Evolutionary conservation across 83 land plant genomes (phyloP).

Genomic region (Thuja plicata): DNA sequence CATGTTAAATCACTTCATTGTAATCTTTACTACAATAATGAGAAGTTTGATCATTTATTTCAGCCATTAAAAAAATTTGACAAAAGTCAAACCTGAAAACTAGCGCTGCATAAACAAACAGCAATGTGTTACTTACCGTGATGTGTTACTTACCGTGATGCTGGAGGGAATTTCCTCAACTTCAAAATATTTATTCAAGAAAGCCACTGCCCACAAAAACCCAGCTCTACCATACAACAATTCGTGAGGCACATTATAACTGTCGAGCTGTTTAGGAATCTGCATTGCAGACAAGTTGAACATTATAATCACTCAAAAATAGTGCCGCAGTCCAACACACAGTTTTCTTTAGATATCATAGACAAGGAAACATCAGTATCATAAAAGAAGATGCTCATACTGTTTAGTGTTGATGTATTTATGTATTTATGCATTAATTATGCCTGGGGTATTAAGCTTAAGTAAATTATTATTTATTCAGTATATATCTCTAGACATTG

Average conservation of each 20-base stretch:
- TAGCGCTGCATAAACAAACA: neutral
- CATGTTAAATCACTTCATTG: neutral
- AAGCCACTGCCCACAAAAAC: slow-evolving; percentile 70
- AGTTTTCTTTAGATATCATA: slow-evolving; percentile 1
- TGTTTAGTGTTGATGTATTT: too few species aligned
- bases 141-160: slow-evolving; percentile 33
- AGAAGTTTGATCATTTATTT: neutral
- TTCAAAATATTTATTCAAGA: slow-evolving; percentile 69
- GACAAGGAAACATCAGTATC: neutral
- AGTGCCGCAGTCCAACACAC: neutral
- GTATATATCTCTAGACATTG: too few species aligned
- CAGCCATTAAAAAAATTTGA: neutral
- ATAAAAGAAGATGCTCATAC: neutral
- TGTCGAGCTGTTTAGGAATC: slow-evolving; percentile 12
- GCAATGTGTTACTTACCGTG: slow-evolving; percentile 34
- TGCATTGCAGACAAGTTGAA: neutral
- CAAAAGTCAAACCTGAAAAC: neutral
- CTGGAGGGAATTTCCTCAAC: slow-evolving; percentile 45
- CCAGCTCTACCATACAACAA: slow-evolving; percentile 81
- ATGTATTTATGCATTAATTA: too few species aligned
- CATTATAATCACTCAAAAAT: neutral
- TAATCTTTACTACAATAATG: neutral
- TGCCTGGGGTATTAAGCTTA: too few species aligned
- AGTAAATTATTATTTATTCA: too few species aligned
- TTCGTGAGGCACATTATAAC: slow-evolving; percentile 54